Conservation (phyloP, 345 rosid genomes). For the Leavenworthia alabamica region DNA sequence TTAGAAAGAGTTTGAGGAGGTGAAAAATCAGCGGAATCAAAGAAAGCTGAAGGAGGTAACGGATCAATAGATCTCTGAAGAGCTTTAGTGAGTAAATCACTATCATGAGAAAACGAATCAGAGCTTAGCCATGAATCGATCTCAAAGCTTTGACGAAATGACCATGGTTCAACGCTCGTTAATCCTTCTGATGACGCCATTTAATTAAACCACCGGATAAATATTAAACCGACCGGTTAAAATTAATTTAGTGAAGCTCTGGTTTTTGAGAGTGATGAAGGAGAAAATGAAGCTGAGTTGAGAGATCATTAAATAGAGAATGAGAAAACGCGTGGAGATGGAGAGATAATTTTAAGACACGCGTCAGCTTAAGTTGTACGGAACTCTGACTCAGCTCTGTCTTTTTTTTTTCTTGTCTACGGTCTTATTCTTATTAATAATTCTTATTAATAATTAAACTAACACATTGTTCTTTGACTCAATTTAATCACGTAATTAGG, state of each 20-base stretch:
- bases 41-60: constrained; percentile 18
- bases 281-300: background rate
- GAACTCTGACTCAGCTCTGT: constrained; percentile 32
- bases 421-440: too few relatives aligned
- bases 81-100: constrained; percentile 32
- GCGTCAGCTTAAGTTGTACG: constrained; percentile 34
- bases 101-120: constrained; percentile 29
- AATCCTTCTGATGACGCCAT: constrained; percentile 28
- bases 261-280: background rate
- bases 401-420: background rate
- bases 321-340: constrained; percentile 32
- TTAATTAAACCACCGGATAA: background rate
- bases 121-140: constrained; percentile 29
- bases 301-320: constrained; percentile 28
- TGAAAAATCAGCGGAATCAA: constrained; percentile 31
- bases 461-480: background rate
- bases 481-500: background rate
- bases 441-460: background rate
- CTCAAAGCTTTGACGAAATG: constrained; percentile 16
- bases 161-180: constrained; percentile 30
- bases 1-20: constrained; percentile 36
- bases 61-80: constrained; percentile 42
- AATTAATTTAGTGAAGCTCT: background rate
- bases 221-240: background rate
- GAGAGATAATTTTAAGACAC: constrained; percentile 25